Percentiles rank a stretch among this genome's conserved stretches.
Evolutionary conservation across 2,329 filamentous ascomycete genomes (phyloP).

Genomic region (Colletotrichum costaricense): DNA sequence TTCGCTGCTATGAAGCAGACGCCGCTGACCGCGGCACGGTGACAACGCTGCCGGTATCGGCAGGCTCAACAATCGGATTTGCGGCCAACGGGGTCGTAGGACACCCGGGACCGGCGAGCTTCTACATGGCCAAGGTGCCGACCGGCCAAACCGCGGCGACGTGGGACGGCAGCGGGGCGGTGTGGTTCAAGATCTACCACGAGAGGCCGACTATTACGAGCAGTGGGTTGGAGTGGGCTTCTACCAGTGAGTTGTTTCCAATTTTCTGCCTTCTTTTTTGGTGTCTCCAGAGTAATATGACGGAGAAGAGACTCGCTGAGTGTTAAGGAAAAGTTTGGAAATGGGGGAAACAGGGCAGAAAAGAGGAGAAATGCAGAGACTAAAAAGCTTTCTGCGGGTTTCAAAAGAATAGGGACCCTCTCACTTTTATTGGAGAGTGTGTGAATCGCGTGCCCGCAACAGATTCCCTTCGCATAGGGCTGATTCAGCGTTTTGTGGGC

Average conservation of each 20-base stretch:
- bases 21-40: conserved; percentile 24
- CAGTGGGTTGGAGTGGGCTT: conserved; percentile 52
- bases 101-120: conserved; percentile 51
- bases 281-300: background rate
- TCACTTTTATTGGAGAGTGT: background rate
- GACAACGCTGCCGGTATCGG: conserved; percentile 31
- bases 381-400: background rate
- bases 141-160: conserved; percentile 44
- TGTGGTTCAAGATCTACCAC: conserved; percentile 53
- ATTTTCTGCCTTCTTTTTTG: conserved; percentile 16
- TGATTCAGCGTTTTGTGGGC: conserved; percentile 18
- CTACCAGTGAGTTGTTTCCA: conserved; percentile 42
- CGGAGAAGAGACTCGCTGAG: no score
- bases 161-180: conserved; percentile 46
- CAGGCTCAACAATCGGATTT: conserved; percentile 47
- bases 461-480: conserved; percentile 2
- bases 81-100: conserved; percentile 49
- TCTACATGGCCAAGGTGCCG: conserved; percentile 51
- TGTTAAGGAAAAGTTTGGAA: background rate
- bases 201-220: conserved; percentile 49
- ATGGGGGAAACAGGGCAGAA: background rate
- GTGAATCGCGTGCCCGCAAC: background rate
- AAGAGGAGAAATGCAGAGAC: background rate
- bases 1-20: conserved; percentile 46
- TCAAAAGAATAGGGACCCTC: conserved; percentile 2